Evolutionary conservation across 1,284 basidiomycete genomes (phyloP).

Genomic region (Moniliophthora roreri): DNA sequence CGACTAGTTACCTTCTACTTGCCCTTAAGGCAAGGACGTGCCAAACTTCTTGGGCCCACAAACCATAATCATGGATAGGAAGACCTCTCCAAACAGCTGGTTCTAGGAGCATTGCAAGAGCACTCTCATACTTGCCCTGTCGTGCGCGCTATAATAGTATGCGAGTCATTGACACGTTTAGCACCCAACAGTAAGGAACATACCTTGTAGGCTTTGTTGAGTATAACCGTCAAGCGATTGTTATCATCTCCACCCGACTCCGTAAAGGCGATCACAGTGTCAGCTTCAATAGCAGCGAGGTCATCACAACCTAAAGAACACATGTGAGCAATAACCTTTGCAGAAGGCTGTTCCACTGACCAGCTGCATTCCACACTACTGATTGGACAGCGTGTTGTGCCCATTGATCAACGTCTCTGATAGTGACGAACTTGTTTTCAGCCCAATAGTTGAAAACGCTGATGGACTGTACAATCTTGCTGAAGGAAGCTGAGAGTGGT

Average conservation of each 20-base stretch:
- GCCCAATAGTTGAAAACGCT: conserved; percentile 70
- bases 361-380: conserved; percentile 67
- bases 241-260: conserved; percentile 57
- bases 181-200: conserved; percentile 19
- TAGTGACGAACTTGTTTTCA: conserved; percentile 50
- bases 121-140: conserved; percentile 63
- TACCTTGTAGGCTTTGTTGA: conserved; percentile 68
- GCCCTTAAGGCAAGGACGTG: conserved; percentile 67
- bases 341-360: conserved; percentile 33
- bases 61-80: conserved; percentile 57
- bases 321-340: conserved; percentile 1
- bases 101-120: conserved; percentile 62
- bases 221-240: conserved; percentile 55
- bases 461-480: conserved; percentile 65
- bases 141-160: conserved; percentile 57
- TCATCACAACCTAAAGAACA: conserved; percentile 57
- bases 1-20: conserved; percentile 54
- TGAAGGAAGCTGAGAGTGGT: conserved; percentile 67
- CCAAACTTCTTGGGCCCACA: conserved; percentile 77
- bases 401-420: conserved; percentile 61
- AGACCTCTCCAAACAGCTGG: conserved; percentile 71
- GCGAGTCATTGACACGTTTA: conserved; percentile 8
- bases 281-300: conserved; percentile 65
- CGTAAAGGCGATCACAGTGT: conserved; percentile 67
- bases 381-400: conserved; percentile 73